These are phyloP conservation scores for Pisolithus orientalis DNA, from an alignment of 768 basidiomycete genomes.

Conservation along the genomic window DNA sequence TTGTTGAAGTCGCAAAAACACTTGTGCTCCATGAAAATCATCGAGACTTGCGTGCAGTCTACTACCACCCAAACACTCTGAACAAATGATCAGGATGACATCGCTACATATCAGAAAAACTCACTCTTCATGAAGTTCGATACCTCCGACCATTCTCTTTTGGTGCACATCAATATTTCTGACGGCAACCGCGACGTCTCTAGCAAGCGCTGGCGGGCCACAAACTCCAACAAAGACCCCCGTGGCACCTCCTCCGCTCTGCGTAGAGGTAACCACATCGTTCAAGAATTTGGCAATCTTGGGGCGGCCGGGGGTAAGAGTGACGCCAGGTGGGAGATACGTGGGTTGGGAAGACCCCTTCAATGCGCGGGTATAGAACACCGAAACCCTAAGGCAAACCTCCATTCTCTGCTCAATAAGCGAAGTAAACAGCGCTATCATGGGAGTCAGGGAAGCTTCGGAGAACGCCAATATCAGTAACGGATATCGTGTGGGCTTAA, in stretches of 20 bases:
- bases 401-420: constrained; percentile 38
- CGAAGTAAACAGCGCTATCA: constrained; percentile 41
- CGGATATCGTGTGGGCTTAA: neutral
- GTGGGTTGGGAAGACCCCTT: constrained; percentile 5
- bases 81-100: neutral
- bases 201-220: constrained; percentile 32
- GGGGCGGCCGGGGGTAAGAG: constrained; percentile 49
- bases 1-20: too few relatives aligned
- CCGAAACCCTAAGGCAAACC: constrained; percentile 41
- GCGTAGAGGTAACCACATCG: constrained; percentile 34
- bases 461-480: constrained; percentile 1
- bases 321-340: constrained; percentile 32
- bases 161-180: constrained; percentile 18
- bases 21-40: too few relatives aligned
- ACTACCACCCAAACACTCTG: constrained; percentile 23
- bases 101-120: constrained; percentile 10
- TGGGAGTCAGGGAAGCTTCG: constrained; percentile 39
- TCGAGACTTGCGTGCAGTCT: too few relatives aligned
- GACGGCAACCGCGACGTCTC: constrained; percentile 28
- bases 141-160: constrained; percentile 29
- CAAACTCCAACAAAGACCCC: constrained; percentile 39
- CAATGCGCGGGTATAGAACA: constrained; percentile 53
- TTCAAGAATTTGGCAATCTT: constrained; percentile 40
- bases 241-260: constrained; percentile 22
- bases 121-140: constrained; percentile 36